phyloP scores from a whole-genome alignment of 2,329 filamentous ascomycete species.

The Hypomyces perniciosus region DNA sequence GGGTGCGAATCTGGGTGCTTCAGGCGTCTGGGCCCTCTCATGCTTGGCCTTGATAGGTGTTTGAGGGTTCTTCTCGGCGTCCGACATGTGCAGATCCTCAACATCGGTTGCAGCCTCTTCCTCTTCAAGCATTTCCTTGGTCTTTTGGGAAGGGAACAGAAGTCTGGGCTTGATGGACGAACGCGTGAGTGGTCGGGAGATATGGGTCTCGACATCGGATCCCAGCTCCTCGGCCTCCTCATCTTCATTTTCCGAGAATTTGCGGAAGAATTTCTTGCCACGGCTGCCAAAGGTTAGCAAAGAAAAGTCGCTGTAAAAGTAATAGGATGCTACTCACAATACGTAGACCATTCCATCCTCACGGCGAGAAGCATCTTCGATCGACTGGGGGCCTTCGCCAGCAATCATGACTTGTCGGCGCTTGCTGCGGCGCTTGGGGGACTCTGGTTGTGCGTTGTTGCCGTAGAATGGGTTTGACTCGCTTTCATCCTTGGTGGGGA shows the following conservation, averaged over 20 bases:
- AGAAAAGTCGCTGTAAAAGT: background rate
- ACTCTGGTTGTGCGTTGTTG: slow-evolving; percentile 33
- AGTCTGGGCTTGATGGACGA: slow-evolving; percentile 67
- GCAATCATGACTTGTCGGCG: slow-evolving; percentile 49
- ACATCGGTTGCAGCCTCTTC: slow-evolving; percentile 57
- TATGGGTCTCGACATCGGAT: slow-evolving; percentile 30
- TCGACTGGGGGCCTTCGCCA: slow-evolving; percentile 50
- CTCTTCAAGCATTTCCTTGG: slow-evolving; percentile 42
- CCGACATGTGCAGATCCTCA: slow-evolving; percentile 39
- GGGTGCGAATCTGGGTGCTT: slow-evolving; percentile 50
- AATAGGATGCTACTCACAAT: slow-evolving; percentile 55
- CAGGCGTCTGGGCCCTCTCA: slow-evolving; percentile 39
- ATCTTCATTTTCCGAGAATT: slow-evolving; percentile 45
- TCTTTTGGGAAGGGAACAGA: slow-evolving; percentile 56
- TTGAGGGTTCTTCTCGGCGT: slow-evolving; percentile 25
- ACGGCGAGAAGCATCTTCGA: slow-evolving; percentile 58
- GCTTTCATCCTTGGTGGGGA: slow-evolving; percentile 61
- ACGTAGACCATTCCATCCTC: slow-evolving; percentile 69
- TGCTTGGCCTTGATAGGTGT: slow-evolving; percentile 33
- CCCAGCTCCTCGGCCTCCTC: slow-evolving; percentile 27
- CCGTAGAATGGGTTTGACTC: slow-evolving; percentile 68
- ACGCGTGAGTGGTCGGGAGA: slow-evolving; percentile 50
- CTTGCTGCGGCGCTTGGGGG: slow-evolving; percentile 47
- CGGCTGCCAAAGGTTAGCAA: slow-evolving; percentile 47
- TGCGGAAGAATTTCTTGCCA: slow-evolving; percentile 72